Conservation (phyloP, 75 land plant genomes). For the Sequoia sempervirens region DNA sequence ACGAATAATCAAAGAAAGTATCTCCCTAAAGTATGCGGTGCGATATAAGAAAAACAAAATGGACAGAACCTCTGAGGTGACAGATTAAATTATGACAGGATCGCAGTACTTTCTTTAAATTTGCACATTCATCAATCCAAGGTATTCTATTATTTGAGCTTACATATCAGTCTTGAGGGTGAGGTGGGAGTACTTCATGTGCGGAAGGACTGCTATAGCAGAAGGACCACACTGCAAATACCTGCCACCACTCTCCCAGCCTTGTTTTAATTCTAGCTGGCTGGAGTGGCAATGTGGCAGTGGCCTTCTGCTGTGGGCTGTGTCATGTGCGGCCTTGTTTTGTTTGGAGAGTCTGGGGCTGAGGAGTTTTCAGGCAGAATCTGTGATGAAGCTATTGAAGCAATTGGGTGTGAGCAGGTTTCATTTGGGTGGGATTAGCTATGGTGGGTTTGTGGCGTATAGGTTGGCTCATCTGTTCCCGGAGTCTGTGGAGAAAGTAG, state of each 20-base stretch:
- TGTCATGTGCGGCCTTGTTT: slow-evolving; percentile 53
- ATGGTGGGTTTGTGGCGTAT: slow-evolving; percentile 42
- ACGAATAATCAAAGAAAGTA: no score
- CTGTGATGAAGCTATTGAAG: slow-evolving; percentile 23
- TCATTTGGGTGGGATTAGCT: slow-evolving; percentile 28
- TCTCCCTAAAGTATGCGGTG: no score
- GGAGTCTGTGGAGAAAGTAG: slow-evolving; percentile 28
- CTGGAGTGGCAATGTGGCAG: slow-evolving; percentile 51
- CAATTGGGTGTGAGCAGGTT: slow-evolving; percentile 23
- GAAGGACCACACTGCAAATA: no score
- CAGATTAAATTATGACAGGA: no score
- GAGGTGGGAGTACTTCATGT: no score
- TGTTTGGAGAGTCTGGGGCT: slow-evolving; percentile 42
- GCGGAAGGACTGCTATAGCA: slow-evolving; percentile 4
- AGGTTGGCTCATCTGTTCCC: slow-evolving; percentile 30
- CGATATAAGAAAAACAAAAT: no score
- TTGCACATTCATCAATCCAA: no score
- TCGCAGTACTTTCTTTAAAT: no score
- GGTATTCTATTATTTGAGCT: not conserved
- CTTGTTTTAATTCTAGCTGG: slow-evolving; percentile 57
- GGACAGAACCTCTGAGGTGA: no score
- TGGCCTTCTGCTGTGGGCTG: no score
- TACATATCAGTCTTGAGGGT: not conserved
- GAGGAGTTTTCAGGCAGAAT: slow-evolving; percentile 34
- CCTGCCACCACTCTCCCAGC: slow-evolving; percentile 17